These are phyloP conservation scores for Colletotrichum agaves DNA, from an alignment of 2,329 filamentous ascomycete genomes.

Conservation along the genomic window DNA sequence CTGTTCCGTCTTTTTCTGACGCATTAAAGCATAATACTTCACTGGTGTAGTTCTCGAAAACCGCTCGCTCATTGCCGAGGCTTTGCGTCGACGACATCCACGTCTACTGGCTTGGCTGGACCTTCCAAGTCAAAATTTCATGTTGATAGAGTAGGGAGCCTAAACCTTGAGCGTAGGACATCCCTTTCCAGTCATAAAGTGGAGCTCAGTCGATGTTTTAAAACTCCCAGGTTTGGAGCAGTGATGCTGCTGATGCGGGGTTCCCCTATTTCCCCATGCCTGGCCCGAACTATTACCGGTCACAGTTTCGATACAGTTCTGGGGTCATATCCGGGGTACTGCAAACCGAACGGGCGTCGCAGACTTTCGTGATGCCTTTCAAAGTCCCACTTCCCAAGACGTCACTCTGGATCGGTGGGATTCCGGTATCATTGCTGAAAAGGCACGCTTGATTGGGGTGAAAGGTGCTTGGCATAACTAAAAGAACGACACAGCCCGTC, in stretches of 20 bases:
- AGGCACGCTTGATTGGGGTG: not conserved
- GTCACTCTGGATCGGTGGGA: not conserved
- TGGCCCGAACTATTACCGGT: conserved; percentile 15
- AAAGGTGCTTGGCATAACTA: conserved; percentile 1
- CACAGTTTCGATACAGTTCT: not conserved
- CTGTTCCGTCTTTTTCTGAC: not conserved
- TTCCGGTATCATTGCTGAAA: not conserved
- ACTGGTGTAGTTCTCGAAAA: no score
- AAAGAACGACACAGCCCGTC: not conserved
- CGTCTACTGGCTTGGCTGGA: not conserved
- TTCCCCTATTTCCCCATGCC: not conserved
- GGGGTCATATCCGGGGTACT: not conserved
- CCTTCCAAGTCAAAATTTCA: not conserved
- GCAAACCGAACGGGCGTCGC: not conserved
- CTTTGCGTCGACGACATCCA: not conserved
- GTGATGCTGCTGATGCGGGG: not conserved
- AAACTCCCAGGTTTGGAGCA: conserved; percentile 1
- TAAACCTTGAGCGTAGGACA: conserved; percentile 5
- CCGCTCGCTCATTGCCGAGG: not conserved
- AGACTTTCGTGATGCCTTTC: not conserved
- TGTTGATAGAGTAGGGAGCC: not conserved
- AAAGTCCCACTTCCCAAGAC: not conserved
- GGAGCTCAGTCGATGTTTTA: not conserved
- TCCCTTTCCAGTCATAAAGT: conserved; percentile 4
- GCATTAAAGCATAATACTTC: no score